These are phyloP conservation scores for Dryas alaskensis DNA, from an alignment of 306 rosid species.

Conservation along the genomic window DNA sequence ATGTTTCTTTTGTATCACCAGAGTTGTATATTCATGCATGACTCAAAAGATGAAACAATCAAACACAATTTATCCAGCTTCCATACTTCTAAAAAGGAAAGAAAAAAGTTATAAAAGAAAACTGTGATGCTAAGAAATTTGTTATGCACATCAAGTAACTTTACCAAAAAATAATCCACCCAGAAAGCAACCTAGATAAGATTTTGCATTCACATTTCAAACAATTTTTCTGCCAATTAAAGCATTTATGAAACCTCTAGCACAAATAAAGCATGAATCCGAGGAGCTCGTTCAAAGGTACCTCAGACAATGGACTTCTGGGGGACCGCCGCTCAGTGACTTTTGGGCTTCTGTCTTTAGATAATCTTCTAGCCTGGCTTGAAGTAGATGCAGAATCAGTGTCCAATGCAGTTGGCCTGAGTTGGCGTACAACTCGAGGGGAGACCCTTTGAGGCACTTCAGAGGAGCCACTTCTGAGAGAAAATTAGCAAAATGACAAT, in stretches of 20 bases:
- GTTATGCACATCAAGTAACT: neutral
- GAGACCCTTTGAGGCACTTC: conserved; percentile 73
- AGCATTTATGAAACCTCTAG: neutral
- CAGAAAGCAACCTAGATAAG: neutral
- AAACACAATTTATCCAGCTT: too few species aligned
- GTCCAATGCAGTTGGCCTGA: conserved; percentile 57
- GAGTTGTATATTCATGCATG: too few species aligned
- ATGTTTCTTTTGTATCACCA: neutral
- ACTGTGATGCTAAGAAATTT: neutral
- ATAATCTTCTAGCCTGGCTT: conserved; percentile 42
- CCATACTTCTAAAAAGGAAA: too few species aligned
- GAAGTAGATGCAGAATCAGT: conserved; percentile 50
- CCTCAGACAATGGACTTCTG: conserved; percentile 82
- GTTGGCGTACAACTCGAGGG: conserved; percentile 64
- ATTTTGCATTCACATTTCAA: neutral
- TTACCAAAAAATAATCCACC: neutral
- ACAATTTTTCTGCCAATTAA: neutral
- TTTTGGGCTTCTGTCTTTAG: conserved; percentile 89
- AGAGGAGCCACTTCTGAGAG: conserved; percentile 63
- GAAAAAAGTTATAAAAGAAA: neutral
- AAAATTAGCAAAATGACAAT: conserved; percentile 8
- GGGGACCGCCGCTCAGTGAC: conserved; percentile 74
- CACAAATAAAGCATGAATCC: neutral
- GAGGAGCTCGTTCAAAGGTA: conserved; percentile 24
- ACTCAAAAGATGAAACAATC: too few species aligned